Evolutionary conservation across 208 protist species (phyloP).

Genomic region (Herpetomonas samuelpessoai): DNA sequence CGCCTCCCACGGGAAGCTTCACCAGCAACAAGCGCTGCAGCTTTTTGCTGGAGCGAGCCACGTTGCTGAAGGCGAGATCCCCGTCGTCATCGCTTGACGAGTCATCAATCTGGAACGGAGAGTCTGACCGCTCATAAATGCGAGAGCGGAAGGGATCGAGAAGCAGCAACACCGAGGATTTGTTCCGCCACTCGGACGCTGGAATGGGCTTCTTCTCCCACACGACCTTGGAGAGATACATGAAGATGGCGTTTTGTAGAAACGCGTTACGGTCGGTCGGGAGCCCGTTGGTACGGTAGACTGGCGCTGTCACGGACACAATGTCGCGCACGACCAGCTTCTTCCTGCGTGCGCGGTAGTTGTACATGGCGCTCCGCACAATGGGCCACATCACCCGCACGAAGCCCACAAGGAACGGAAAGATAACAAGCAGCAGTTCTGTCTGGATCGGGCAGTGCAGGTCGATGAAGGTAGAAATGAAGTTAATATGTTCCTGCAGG

Average conservation of each 20-base stretch:
- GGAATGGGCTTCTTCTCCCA: constrained; percentile 30
- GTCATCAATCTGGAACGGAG: constrained; percentile 35
- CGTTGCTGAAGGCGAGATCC: constrained; percentile 14
- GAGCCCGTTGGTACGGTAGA: constrained; percentile 16
- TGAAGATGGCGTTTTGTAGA: constrained; percentile 66
- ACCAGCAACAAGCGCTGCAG: constrained; percentile 40
- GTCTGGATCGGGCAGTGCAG: constrained; percentile 16
- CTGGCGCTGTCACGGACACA: constrained; percentile 6
- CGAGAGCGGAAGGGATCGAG: constrained; percentile 55
- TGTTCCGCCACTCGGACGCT: constrained; percentile 29
- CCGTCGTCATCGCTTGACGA: constrained; percentile 24
- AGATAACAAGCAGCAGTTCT: constrained; percentile 23
- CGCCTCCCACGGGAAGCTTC: constrained; percentile 29
- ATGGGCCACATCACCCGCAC: constrained; percentile 22
- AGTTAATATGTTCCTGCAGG: too few relatives aligned
- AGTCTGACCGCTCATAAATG: constrained; percentile 27
- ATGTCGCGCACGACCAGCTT: constrained; percentile 23
- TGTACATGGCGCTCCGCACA: neutral
- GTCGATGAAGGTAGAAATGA: too few relatives aligned
- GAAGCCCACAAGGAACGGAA: constrained; percentile 21
- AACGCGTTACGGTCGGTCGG: constrained; percentile 48
- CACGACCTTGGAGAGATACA: constrained; percentile 44
- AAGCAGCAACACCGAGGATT: constrained; percentile 42
- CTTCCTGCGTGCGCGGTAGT: constrained; percentile 8
- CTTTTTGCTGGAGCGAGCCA: constrained; percentile 25